Percentiles rank a stretch among this genome's conserved stretches.
These are phyloP conservation scores for Peronospora farinosa DNA, from an alignment of 352 stramenopile species.

Conservation along the genomic window DNA sequence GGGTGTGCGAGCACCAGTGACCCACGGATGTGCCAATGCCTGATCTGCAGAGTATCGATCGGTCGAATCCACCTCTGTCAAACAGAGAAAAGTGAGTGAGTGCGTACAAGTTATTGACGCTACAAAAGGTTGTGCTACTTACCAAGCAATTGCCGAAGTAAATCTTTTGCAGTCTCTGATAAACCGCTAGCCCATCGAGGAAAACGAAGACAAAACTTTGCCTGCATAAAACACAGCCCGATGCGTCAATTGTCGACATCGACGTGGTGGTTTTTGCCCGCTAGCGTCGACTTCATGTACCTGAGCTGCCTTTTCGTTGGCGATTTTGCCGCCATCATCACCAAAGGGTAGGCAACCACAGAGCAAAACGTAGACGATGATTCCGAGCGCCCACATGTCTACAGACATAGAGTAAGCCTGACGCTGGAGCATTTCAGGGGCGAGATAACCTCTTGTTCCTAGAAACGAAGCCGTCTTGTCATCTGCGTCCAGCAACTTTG, in stretches of 20 bases:
- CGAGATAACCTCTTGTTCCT: slow-evolving; percentile 91
- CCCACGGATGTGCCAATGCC: slow-evolving; percentile 76
- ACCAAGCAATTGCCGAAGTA: slow-evolving; percentile 77
- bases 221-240: slow-evolving; percentile 25
- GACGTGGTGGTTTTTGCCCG: neutral
- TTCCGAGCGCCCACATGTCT: slow-evolving; percentile 96
- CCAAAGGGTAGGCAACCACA: slow-evolving; percentile 98
- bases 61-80: slow-evolving; percentile 64
- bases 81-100: neutral
- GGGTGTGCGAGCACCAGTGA: slow-evolving; percentile 75
- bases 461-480: slow-evolving; percentile 81
- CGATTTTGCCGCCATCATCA: slow-evolving; percentile 89
- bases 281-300: slow-evolving; percentile 25
- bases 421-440: slow-evolving; percentile 97
- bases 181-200: slow-evolving; percentile 88
- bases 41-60: slow-evolving; percentile 82
- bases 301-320: slow-evolving; percentile 63
- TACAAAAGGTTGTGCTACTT: neutral
- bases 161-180: slow-evolving; percentile 80
- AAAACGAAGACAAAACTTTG: slow-evolving; percentile 93
- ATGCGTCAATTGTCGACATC: slow-evolving; percentile 7
- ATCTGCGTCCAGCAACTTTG: slow-evolving; percentile 88
- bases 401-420: slow-evolving; percentile 95
- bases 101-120: neutral
- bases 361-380: slow-evolving; percentile 98